Evolutionary conservation across 495 filamentous ascomycete genomes (phyloP).

Genomic region (Polyplosphaeria fusca): DNA sequence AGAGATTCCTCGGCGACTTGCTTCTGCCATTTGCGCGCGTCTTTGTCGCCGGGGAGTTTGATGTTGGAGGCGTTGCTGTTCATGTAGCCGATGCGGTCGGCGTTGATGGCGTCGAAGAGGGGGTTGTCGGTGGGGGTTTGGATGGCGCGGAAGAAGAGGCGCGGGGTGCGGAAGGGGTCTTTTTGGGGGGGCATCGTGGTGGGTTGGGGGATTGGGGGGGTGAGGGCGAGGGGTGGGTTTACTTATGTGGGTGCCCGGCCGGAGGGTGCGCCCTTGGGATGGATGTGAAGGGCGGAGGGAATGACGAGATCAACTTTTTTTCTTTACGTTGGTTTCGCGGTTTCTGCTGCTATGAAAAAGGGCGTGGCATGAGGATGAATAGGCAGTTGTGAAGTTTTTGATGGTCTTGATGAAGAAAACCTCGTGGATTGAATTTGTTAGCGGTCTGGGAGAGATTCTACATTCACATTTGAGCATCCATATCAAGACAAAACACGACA

Average conservation of each 20-base stretch:
- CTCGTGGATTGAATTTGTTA: too few species aligned
- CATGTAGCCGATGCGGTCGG: conserved; percentile 28
- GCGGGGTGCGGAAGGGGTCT: conserved; percentile 32
- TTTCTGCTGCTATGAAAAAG: neutral
- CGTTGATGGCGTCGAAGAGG: conserved; percentile 50
- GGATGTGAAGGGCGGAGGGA: neutral
- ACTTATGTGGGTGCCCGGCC: neutral
- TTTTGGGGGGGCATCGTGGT: neutral
- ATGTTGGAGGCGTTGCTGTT: conserved; percentile 30
- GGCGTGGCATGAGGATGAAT: neutral
- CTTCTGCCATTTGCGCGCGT: conserved; percentile 17
- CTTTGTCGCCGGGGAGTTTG: conserved; percentile 30
- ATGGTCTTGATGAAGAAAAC: too few species aligned
- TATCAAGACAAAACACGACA: too few species aligned
- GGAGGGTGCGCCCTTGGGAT: neutral
- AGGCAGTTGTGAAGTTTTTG: too few species aligned
- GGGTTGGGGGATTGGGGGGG: neutral
- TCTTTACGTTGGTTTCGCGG: neutral
- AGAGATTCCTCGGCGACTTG: conserved; percentile 37
- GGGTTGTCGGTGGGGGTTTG: conserved; percentile 22
- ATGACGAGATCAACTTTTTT: neutral
- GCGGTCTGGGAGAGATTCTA: too few species aligned
- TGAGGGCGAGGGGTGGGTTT: too few species aligned
- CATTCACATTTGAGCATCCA: too few species aligned
- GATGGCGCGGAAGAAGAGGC: conserved; percentile 39